Conservation (phyloP, 1,139 yeast species). For the Pichia sp. region DNA sequence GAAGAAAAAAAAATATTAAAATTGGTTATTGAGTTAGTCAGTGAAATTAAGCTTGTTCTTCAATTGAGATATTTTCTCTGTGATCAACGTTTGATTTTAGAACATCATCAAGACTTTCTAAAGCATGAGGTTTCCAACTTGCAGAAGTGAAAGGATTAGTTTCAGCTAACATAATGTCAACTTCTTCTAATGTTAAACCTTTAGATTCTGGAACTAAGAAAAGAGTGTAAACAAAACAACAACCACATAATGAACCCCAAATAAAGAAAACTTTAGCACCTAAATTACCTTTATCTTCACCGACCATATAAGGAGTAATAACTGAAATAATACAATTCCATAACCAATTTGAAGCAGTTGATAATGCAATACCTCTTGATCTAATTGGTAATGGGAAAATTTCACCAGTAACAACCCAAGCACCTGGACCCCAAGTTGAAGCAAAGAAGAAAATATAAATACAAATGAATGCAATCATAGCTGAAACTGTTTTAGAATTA, state of each 20-base stretch:
- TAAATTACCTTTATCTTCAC: constrained; percentile 53
- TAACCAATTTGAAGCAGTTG: constrained; percentile 35
- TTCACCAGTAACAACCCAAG: constrained; percentile 54
- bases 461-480: constrained; percentile 46
- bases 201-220: constrained; percentile 49
- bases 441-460: constrained; percentile 53
- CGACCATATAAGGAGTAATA: constrained; percentile 41
- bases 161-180: constrained; percentile 37
- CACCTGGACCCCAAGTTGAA: constrained; percentile 41
- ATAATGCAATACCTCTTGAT: constrained; percentile 37
- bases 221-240: constrained; percentile 38
- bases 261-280: constrained; percentile 67
- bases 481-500: constrained; percentile 27
- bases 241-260: constrained; percentile 48
- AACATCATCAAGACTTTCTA: constrained; percentile 1
- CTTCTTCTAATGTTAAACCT: constrained; percentile 52
- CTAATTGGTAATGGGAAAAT: constrained; percentile 54
- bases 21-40: background rate
- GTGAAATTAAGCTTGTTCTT: background rate
- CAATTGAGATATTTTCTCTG: constrained; percentile 7
- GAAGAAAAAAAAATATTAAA: background rate
- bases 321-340: constrained; percentile 34
- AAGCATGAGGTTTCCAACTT: constrained; percentile 28
- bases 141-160: constrained; percentile 29
- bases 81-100: constrained; percentile 7